phyloP scores from a whole-genome alignment of 139 green algal species.

The Chlorella ohadii region DNA sequence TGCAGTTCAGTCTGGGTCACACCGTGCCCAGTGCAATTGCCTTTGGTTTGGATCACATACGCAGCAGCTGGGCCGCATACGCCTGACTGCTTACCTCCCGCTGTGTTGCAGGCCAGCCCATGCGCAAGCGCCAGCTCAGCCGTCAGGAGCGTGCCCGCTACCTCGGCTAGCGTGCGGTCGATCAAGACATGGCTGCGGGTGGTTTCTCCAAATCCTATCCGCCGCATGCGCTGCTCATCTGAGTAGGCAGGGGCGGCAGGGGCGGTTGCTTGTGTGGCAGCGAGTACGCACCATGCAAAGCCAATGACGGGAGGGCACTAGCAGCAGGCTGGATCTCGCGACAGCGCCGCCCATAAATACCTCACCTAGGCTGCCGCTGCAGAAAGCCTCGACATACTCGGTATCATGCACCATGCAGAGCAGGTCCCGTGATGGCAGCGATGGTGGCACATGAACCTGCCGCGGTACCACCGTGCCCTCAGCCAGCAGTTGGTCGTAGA shows the following conservation, averaged over 20 bases:
- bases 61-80: too few species aligned
- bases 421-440: slow-evolving; percentile 33
- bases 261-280: not conserved
- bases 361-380: slow-evolving; percentile 7
- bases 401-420: slow-evolving; percentile 54
- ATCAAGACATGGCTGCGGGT: slow-evolving; percentile 48
- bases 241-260: not conserved
- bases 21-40: too few species aligned
- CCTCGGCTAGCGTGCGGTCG: slow-evolving; percentile 55
- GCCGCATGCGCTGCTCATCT: slow-evolving; percentile 49
- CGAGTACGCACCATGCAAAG: too few species aligned
- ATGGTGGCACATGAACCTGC: slow-evolving; percentile 35
- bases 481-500: slow-evolving; percentile 58
- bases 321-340: too few species aligned
- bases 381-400: slow-evolving; percentile 70
- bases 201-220: slow-evolving; percentile 67
- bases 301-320: too few species aligned
- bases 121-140: slow-evolving; percentile 82
- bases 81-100: slow-evolving; percentile 56
- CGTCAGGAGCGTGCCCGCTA: slow-evolving; percentile 78
- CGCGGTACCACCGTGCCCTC: slow-evolving; percentile 45
- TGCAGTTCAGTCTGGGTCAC: too few species aligned
- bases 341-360: too few species aligned
- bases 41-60: too few species aligned
- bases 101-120: slow-evolving; percentile 85